Evolutionary conservation across 2,329 filamentous ascomycete genomes (phyloP), one percentile per base, ranked within the genome.

Genomic region (Colletotrichum lentis): DNA sequence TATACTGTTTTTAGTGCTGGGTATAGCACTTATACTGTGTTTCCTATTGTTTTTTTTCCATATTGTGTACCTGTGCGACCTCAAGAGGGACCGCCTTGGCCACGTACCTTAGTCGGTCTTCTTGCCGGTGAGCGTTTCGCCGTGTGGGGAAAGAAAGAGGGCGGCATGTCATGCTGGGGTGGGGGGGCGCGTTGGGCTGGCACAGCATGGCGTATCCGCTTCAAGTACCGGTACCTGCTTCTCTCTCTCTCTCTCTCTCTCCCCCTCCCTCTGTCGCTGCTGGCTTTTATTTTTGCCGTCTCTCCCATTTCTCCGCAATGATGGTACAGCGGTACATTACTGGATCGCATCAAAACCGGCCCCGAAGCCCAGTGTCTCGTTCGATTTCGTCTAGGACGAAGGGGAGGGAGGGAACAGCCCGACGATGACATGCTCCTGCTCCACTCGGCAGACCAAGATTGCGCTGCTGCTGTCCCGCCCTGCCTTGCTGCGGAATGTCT

Each of bases 341-440:
- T 68, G 65, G 65, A 65, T 65, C 62, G 65, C 65, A 60, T 68
- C 65, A 68, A 65, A 55, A 47, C 49, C n/a, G 27, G 12, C 27
- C 49, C 27, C n/a, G 18, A 5, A n/a, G 57, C 47, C 64, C 52
- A 47, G 44, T 18, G 49, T 47, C 53, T 67, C 46, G 64, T 67
- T 67, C 41, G 54, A 64, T 67, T 62, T 41, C 47, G 41, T 44
- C 52, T 39, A 41, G 59, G 52, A 49, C 3, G 60, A 53, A 31
- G 55, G 62, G 31, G 31, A 35, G 55, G 62, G 46, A 39, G 46
- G 35, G 14, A 50, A 55, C 63, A 55, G 57, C 35, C 58, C 37
- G n/a, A 46, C 65, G 65, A 64, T 68, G 65, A 64, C 65, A 68
- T 65, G 65, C 61, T 65, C 47, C 24, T 64, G 61, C 54, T 54